A percentile compares a stretch with the other conserved stretches of the same genome.
Conservation (phyloP, 495 filamentous ascomycete genomes). For the Hyaloscypha hepaticicola region DNA sequence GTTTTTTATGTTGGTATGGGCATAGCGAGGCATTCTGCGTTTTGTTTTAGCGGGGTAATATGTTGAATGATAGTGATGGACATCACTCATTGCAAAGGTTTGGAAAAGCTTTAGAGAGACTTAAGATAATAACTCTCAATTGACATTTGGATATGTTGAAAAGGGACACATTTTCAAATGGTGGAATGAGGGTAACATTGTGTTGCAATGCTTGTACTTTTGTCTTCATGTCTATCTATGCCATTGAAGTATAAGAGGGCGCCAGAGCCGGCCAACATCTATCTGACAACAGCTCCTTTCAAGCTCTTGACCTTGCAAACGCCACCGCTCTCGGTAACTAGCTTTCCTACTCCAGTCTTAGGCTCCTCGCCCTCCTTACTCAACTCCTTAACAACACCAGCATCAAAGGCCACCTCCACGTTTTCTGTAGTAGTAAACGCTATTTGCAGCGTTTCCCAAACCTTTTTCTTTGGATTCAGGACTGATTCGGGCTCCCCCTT, state of each 20-base stretch:
- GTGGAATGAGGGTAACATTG: not conserved
- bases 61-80: conserved; percentile 1
- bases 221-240: conserved; percentile 11
- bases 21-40: conserved; percentile 17
- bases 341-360: conserved; percentile 65
- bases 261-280: not conserved
- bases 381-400: conserved; percentile 57
- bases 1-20: not conserved
- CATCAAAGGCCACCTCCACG: conserved; percentile 78
- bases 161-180: not conserved
- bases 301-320: conserved; percentile 72
- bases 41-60: conserved; percentile 1
- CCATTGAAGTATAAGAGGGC: not conserved
- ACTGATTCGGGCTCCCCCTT: conserved; percentile 85
- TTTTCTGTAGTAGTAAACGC: conserved; percentile 84
- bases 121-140: not conserved
- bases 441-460: conserved; percentile 94
- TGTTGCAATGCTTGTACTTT: conserved; percentile 1
- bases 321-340: conserved; percentile 69
- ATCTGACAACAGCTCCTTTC: conserved; percentile 25
- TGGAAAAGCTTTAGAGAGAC: not conserved
- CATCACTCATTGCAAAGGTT: conserved; percentile 12
- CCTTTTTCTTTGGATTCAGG: conserved; percentile 98
- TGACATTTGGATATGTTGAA: conserved; percentile 1
- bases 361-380: conserved; percentile 52